Percentiles rank a stretch among this genome's conserved stretches.
phyloP scores from a whole-genome alignment of 2,329 filamentous ascomycete species.

The Pseudomassariella vexata region DNA sequence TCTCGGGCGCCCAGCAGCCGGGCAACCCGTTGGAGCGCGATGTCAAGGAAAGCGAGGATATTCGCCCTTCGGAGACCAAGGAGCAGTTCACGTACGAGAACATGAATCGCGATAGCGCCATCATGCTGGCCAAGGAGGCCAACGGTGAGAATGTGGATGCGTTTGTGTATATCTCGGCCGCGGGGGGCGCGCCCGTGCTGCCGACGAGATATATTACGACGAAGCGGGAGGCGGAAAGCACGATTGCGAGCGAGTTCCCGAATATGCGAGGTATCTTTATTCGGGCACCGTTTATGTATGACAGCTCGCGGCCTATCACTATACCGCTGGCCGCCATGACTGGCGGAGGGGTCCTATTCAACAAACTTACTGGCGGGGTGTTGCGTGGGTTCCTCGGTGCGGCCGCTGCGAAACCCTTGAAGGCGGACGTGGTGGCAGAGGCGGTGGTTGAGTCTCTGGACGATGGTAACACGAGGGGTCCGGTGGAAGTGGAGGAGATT shows the following conservation, averaged over 20 bases:
- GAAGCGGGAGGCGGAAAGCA: constrained; percentile 82
- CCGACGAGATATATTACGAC: constrained; percentile 83
- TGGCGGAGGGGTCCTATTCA: constrained; percentile 69
- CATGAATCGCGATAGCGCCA: constrained; percentile 90
- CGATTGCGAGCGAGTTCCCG: constrained; percentile 68
- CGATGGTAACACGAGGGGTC: constrained; percentile 66
- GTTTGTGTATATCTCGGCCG: constrained; percentile 87
- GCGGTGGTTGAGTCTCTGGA: constrained; percentile 83
- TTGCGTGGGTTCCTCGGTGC: constrained; percentile 74
- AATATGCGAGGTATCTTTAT: constrained; percentile 75
- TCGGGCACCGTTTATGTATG: constrained; percentile 84
- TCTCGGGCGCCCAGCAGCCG: constrained; percentile 58
- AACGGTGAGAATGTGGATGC: constrained; percentile 56
- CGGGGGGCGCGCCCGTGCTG: constrained; percentile 77
- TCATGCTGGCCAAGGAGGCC: constrained; percentile 76
- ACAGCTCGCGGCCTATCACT: constrained; percentile 74
- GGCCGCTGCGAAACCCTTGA: constrained; percentile 78
- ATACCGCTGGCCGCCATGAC: constrained; percentile 77
- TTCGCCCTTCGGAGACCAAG: constrained; percentile 60
- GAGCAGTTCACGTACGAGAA: constrained; percentile 89
- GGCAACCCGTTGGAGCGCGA: constrained; percentile 62
- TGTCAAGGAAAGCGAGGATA: constrained; percentile 40
- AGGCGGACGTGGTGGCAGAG: constrained; percentile 81
- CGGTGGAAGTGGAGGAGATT: constrained; percentile 73
- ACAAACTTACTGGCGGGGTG: constrained; percentile 69